Conservation (phyloP, 2,329 filamentous ascomycete genomes). For the Pseudogymnoascus destructans region DNA sequence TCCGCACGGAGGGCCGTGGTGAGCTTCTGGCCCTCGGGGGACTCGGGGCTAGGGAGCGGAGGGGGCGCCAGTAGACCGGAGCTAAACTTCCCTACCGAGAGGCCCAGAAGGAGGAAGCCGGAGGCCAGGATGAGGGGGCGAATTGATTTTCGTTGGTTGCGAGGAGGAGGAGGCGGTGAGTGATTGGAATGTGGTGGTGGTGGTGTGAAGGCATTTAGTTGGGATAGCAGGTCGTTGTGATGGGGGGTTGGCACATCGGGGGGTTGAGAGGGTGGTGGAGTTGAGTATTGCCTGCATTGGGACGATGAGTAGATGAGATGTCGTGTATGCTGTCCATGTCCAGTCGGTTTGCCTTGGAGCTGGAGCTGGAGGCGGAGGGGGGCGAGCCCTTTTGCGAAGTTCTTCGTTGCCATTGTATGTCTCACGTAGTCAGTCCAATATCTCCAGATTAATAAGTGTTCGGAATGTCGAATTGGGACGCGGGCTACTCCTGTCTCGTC, state of each 20-base stretch:
- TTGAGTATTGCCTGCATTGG: constrained; percentile 4
- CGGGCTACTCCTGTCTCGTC: neutral
- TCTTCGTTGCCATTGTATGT: neutral
- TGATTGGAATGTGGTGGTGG: neutral
- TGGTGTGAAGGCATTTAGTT: constrained; percentile 16
- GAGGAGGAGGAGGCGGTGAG: constrained; percentile 12
- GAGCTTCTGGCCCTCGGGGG: constrained; percentile 31
- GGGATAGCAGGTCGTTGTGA: constrained; percentile 19
- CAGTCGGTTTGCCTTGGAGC: neutral
- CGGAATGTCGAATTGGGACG: neutral
- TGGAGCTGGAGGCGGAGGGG: neutral
- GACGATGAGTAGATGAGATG: neutral
- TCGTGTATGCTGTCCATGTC: neutral
- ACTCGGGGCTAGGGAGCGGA: constrained; percentile 29
- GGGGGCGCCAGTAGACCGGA: constrained; percentile 33
- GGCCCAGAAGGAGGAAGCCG: constrained; percentile 32
- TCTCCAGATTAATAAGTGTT: neutral
- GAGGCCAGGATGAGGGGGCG: constrained; percentile 24
- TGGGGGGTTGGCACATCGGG: neutral
- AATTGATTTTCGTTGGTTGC: constrained; percentile 19
- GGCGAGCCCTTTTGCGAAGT: neutral
- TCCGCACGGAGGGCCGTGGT: constrained; percentile 30
- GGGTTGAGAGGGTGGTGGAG: neutral
- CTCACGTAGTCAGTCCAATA: neutral
- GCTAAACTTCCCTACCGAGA: constrained; percentile 28